phyloP scores from a whole-genome alignment of 106 monocot genomes.

The Allium fistulosum region DNA sequence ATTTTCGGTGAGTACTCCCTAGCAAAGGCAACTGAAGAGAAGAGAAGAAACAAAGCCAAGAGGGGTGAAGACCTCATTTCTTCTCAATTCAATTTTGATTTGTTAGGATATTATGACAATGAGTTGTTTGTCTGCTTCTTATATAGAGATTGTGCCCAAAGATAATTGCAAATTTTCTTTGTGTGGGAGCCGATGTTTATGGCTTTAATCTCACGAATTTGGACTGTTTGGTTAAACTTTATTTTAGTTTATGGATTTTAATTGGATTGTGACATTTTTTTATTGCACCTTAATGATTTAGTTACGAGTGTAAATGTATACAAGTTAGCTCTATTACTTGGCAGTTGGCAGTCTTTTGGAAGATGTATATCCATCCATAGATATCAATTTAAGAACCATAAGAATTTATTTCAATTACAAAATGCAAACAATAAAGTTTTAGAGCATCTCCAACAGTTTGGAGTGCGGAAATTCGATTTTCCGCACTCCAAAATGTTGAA shows the following conservation, averaged over 20 bases:
- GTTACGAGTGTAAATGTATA: neutral
- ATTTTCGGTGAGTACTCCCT: neutral
- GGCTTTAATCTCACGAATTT: neutral
- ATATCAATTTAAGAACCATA: neutral
- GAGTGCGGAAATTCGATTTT: too few relatives aligned
- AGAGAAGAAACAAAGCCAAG: slow-evolving; percentile 23
- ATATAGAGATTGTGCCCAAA: slow-evolving; percentile 7
- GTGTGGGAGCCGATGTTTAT: neutral
- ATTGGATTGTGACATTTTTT: neutral
- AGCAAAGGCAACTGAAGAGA: slow-evolving; percentile 14
- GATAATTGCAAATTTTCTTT: neutral
- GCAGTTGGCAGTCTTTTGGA: too few relatives aligned
- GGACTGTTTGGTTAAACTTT: neutral
- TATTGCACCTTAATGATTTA: neutral
- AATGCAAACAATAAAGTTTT: neutral
- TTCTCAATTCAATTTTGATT: neutral
- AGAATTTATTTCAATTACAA: neutral
- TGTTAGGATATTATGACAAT: neutral
- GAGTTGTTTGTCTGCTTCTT: slow-evolving; percentile 1
- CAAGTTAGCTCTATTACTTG: too few relatives aligned
- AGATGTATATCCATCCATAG: neutral
- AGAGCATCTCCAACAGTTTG: too few relatives aligned
- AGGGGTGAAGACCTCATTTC: slow-evolving; percentile 26
- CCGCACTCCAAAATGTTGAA: too few relatives aligned
- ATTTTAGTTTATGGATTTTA: neutral